Percentiles rank a stretch among this genome's conserved stretches.
Evolutionary conservation across 306 rosid genomes (phyloP).

Genomic region (Prunus padus): DNA sequence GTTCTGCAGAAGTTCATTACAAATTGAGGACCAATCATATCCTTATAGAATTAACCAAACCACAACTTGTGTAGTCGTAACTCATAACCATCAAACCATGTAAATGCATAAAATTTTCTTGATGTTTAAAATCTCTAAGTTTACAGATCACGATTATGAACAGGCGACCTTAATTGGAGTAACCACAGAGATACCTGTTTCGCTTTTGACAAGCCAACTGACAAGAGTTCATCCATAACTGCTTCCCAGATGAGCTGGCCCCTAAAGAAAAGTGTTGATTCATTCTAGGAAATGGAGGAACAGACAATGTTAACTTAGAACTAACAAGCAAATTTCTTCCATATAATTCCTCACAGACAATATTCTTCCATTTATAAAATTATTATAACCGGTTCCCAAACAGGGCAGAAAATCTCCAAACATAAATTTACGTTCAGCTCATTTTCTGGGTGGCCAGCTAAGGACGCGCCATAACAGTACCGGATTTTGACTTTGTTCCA

Average conservation of each 20-base stretch:
- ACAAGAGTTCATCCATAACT: constrained; percentile 72
- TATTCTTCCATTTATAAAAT: not conserved
- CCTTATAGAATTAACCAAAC: not conserved
- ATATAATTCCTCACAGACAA: constrained; percentile 2
- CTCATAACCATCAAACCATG: not conserved
- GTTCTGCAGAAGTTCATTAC: not conserved
- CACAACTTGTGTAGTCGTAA: not conserved
- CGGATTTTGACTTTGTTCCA: constrained; percentile 97
- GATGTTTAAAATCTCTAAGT: not conserved
- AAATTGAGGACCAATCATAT: not conserved
- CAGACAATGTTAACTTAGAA: constrained; percentile 2
- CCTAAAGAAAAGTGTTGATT: constrained; percentile 63
- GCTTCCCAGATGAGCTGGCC: constrained; percentile 95
- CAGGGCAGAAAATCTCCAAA: constrained; percentile 4
- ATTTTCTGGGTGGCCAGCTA: constrained; percentile 75
- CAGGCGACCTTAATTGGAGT: not conserved
- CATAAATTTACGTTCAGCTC: constrained; percentile 50
- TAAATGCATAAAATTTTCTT: not conserved
- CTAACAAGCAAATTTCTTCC: not conserved
- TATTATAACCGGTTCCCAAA: not conserved
- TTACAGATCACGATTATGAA: not conserved
- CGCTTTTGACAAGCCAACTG: constrained; percentile 75
- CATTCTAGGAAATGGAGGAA: constrained; percentile 40
- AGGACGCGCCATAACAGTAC: constrained; percentile 94
- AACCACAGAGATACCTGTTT: constrained; percentile 57